Percentiles rank a stretch among this genome's conserved stretches.
Evolutionary conservation across 495 filamentous ascomycete species (phyloP).

Genomic region (Neurospora intermedia): DNA sequence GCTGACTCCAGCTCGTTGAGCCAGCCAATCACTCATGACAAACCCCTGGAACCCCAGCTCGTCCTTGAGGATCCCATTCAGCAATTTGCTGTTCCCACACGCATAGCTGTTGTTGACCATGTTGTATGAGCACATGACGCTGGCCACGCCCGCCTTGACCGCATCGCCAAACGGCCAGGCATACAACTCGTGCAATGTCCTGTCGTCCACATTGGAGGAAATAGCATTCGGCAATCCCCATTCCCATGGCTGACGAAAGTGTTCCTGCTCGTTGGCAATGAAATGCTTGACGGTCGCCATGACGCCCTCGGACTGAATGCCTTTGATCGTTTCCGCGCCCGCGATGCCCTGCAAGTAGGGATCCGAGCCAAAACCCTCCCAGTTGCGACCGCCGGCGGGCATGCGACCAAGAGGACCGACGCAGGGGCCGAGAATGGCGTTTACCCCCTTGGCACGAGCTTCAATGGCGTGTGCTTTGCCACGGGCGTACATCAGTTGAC

Average conservation of each 20-base stretch:
- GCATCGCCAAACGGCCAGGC: conserved; percentile 86
- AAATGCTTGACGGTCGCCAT: conserved; percentile 68
- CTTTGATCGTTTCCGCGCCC: conserved; percentile 54
- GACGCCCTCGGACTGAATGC: conserved; percentile 61
- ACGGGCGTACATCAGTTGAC: conserved; percentile 55
- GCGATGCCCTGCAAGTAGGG: conserved; percentile 61
- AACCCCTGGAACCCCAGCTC: conserved; percentile 94
- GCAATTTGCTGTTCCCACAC: conserved; percentile 81
- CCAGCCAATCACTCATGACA: conserved; percentile 88
- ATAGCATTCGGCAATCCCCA: conserved; percentile 68
- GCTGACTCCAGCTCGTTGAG: conserved; percentile 70
- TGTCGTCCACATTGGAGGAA: conserved; percentile 73
- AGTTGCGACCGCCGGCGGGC: conserved; percentile 62
- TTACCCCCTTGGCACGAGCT: conserved; percentile 58
- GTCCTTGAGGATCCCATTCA: conserved; percentile 91
- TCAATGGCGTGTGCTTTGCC: conserved; percentile 60
- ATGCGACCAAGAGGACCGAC: conserved; percentile 62
- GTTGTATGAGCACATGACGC: conserved; percentile 84
- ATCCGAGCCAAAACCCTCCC: conserved; percentile 71
- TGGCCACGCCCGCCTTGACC: conserved; percentile 75
- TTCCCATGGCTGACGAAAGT: conserved; percentile 67
- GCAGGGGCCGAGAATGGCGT: conserved; percentile 57
- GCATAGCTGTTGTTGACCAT: conserved; percentile 86
- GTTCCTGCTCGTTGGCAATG: conserved; percentile 67
- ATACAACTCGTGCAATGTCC: conserved; percentile 75